These are phyloP conservation scores for Astraeus odoratus DNA, from an alignment of 768 basidiomycete genomes.

Conservation along the genomic window DNA sequence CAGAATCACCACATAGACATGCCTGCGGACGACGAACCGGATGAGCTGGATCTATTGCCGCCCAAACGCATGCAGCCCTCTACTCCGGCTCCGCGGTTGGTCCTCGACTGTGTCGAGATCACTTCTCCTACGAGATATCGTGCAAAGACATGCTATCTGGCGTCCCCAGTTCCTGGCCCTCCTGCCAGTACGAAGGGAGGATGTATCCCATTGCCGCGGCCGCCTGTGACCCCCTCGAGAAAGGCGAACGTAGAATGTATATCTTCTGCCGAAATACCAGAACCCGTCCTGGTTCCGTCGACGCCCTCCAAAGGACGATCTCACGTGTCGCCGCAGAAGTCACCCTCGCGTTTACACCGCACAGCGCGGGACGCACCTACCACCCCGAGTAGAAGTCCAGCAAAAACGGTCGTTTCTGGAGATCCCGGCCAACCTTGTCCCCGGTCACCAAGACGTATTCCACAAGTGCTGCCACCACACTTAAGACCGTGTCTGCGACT, in stretches of 20 bases:
- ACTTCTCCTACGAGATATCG: conserved; percentile 18
- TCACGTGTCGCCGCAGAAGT: conserved; percentile 12
- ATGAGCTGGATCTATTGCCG: conserved; percentile 24
- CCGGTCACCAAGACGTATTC: conserved; percentile 17
- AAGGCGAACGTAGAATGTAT: neutral
- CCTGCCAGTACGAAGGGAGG: neutral
- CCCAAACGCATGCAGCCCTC: conserved; percentile 10
- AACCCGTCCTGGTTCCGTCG: conserved; percentile 7
- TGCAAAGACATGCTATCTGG: conserved; percentile 1
- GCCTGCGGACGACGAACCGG: conserved; percentile 10
- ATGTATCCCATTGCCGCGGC: neutral
- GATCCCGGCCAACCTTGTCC: conserved; percentile 7
- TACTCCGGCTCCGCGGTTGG: conserved; percentile 22
- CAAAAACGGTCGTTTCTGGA: conserved; percentile 8
- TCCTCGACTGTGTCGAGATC: conserved; percentile 28
- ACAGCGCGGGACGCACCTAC: conserved; percentile 6
- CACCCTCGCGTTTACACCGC: conserved; percentile 10
- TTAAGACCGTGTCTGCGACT: conserved; percentile 39
- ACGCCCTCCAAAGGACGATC: conserved; percentile 12
- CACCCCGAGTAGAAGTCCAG: conserved; percentile 13
- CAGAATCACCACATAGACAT: neutral
- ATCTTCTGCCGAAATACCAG: conserved; percentile 1
- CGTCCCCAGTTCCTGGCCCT: conserved; percentile 10
- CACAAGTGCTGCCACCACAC: conserved; percentile 31
- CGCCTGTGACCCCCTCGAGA: conserved; percentile 18